These are phyloP conservation scores for Zarea fungicola DNA, from an alignment of 2,329 filamentous ascomycete genomes.

Conservation along the genomic window DNA sequence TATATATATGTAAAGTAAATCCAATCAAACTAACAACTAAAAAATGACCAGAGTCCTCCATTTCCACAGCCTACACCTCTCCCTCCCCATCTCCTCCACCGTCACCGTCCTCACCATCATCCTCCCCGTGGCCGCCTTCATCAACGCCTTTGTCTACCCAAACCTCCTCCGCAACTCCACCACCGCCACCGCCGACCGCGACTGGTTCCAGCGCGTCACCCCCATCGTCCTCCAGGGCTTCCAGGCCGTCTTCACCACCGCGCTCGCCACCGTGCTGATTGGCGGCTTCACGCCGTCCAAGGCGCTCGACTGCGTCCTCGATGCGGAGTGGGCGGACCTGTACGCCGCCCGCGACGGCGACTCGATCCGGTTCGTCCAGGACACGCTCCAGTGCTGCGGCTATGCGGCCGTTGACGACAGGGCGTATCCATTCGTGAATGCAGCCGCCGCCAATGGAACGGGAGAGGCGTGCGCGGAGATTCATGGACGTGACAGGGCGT, in stretches of 20 bases:
- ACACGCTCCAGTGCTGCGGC: conserved; percentile 63
- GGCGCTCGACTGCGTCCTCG: conserved; percentile 46
- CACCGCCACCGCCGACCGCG: neutral
- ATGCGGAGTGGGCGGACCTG: conserved; percentile 50
- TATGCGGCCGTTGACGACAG: conserved; percentile 52
- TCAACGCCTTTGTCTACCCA: conserved; percentile 33
- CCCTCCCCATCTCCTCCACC: conserved; percentile 33
- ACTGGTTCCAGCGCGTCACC: conserved; percentile 20
- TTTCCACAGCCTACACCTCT: conserved; percentile 32
- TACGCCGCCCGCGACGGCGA: conserved; percentile 45
- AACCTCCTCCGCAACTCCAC: conserved; percentile 23
- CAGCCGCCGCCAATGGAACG: conserved; percentile 17
- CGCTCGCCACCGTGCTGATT: conserved; percentile 41
- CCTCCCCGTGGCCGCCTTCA: conserved; percentile 34
- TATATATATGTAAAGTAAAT: too few species aligned
- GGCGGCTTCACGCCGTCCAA: conserved; percentile 29
- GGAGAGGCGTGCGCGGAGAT: conserved; percentile 40
- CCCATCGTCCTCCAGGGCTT: conserved; percentile 34
- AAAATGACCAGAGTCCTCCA: conserved; percentile 32
- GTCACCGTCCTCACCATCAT: conserved; percentile 34
- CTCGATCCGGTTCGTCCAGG: conserved; percentile 56
- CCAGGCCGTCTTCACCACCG: conserved; percentile 37
- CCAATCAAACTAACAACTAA: neutral
- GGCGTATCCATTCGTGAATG: conserved; percentile 54
- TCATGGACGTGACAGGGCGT: conserved; percentile 43